Base-by-base conservation (phyloP, 768 basidiomycete genomes). In the Suillus subalutaceus region DNA sequence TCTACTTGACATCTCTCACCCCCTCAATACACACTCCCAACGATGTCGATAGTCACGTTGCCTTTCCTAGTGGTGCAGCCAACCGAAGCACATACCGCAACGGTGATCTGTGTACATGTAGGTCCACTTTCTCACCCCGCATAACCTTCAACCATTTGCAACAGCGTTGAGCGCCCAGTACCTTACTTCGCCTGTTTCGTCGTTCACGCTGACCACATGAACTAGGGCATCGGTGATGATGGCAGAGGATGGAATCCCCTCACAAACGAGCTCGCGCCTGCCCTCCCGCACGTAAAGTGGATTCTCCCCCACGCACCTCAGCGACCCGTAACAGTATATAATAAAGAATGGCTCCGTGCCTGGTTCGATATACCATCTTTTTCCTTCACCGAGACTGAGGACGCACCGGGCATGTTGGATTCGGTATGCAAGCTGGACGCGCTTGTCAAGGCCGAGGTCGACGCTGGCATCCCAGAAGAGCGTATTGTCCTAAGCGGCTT, bases 21-120 rank as follows among this genome's bases (percentile, higher is more conserved):
- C 32, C 10, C 40, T 20, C 59, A 43, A 20, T 23, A 30, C 32
- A 43, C 9, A 30, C 9, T 43, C 6, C 5, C 40, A 59, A 30
- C 40, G 7, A 60, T 60, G 59, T 60, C 59, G 0, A 20, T 40
- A 32, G 59, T 60, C 41, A 60, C 59, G 1, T 43, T 60, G 30
- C 72, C 75, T 26, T 83, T 74, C 75, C 75, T 90, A 68, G 80
- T 83, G 38, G 80, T 91, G 38, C 80, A 84, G 44, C 82, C 92
- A 13, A 73, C 80, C 50, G 72, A 80, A 46, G 87, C 84, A 68
- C 95, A 97, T 77, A 89, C 92, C 9, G 92, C 93, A 9, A 95
- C 93, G 0, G 87, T 97, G 68, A 90, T 97, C 72, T 94, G 97
- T 76, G 79, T 94, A 48, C 96, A 97, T 84, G 94, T 94, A 75